phyloP scores from a whole-genome alignment of 2,329 filamentous ascomycete species.

The Chaetomiaceae sp. region DNA sequence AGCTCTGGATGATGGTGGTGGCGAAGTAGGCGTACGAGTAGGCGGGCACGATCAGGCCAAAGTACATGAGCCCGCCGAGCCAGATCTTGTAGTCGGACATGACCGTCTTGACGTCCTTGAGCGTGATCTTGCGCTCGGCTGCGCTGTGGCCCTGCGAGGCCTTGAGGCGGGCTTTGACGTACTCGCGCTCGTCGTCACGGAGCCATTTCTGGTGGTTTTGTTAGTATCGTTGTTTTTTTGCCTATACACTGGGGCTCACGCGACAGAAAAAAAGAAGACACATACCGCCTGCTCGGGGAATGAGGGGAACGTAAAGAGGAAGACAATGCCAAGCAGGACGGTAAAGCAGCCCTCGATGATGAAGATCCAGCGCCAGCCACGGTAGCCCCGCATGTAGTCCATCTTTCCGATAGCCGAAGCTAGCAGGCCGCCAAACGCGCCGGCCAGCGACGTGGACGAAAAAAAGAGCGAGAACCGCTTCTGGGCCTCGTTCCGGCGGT shows the following conservation, averaged over 20 bases:
- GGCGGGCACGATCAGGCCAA: conserved; percentile 71
- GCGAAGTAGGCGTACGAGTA: conserved; percentile 77
- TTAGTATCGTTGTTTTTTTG: too few relatives aligned
- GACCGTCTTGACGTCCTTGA: conserved; percentile 55
- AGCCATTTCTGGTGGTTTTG: conserved; percentile 55
- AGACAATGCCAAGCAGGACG: conserved; percentile 54
- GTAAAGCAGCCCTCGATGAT: conserved; percentile 70
- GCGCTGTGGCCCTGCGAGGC: conserved; percentile 63
- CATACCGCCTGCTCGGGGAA: conserved; percentile 44
- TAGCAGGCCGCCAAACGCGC: conserved; percentile 80
- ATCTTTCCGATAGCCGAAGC: conserved; percentile 88
- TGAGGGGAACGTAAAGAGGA: conserved; percentile 66
- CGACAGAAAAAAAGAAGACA: not conserved
- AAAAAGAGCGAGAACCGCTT: conserved; percentile 95
- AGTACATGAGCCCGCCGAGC: conserved; percentile 74
- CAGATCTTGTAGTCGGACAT: conserved; percentile 72
- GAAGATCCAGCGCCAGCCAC: conserved; percentile 78
- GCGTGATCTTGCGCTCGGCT: conserved; percentile 55
- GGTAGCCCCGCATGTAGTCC: conserved; percentile 63
- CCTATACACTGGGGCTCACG: too few relatives aligned
- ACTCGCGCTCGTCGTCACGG: conserved; percentile 61
- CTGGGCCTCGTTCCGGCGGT: conserved; percentile 80
- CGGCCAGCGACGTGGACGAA: conserved; percentile 70
- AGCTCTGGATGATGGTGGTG: conserved; percentile 64
- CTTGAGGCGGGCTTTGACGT: conserved; percentile 60